Conservation (phyloP, 805 yeast species). For the Saturnispora ahearnii region DNA sequence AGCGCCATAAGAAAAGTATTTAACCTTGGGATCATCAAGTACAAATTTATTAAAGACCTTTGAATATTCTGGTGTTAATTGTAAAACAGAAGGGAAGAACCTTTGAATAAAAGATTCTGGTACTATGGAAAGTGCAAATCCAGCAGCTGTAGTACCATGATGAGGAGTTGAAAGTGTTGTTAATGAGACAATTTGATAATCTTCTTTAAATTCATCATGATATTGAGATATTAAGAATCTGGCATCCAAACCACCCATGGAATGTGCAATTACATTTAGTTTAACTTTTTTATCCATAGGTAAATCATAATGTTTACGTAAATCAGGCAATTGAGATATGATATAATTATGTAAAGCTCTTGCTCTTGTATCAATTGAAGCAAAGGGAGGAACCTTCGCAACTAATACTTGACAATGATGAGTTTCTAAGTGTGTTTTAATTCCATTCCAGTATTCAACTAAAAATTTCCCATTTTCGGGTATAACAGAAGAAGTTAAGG, state of each 20-base stretch:
- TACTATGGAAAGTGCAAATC: constrained; percentile 37
- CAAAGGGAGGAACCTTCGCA: constrained; percentile 78
- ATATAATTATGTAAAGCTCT: constrained; percentile 44
- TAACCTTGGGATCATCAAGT: constrained; percentile 49
- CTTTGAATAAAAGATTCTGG: constrained; percentile 16
- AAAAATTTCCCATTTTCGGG: constrained; percentile 27
- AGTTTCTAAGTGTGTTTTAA: constrained; percentile 47
- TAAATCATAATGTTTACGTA: constrained; percentile 19
- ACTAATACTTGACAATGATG: constrained; percentile 63
- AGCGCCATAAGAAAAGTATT: constrained; percentile 82
- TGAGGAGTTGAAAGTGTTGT: constrained; percentile 90
- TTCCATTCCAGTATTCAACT: constrained; percentile 78
- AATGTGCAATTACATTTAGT: constrained; percentile 75
- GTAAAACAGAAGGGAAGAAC: constrained; percentile 39
- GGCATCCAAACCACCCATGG: constrained; percentile 91
- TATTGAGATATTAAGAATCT: constrained; percentile 61
- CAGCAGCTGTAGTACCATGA: constrained; percentile 78
- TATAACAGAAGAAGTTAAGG: not conserved
- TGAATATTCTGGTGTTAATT: constrained; percentile 53
- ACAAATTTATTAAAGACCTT: constrained; percentile 44
- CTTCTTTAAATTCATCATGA: constrained; percentile 36
- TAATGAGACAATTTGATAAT: constrained; percentile 46
- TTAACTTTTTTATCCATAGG: constrained; percentile 32
- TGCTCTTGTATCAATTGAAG: constrained; percentile 65
- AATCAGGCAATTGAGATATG: constrained; percentile 15